phyloP scores from a whole-genome alignment of 306 rosid genomes.

The Glycine soja region DNA sequence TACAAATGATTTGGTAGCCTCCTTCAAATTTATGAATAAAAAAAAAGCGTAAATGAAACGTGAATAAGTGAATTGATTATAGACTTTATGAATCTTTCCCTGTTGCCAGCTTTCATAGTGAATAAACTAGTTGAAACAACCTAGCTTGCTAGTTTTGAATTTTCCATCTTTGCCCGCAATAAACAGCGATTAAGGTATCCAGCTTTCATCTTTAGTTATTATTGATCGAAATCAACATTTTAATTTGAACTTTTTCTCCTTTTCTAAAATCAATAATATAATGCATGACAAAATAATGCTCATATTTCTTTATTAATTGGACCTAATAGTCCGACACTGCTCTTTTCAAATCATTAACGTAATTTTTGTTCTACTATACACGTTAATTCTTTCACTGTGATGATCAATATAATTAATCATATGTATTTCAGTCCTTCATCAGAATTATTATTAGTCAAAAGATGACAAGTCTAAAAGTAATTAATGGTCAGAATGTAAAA shows the following conservation, averaged over 20 bases:
- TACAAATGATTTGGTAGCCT: slow-evolving; percentile 20
- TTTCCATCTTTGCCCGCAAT: slow-evolving; percentile 42
- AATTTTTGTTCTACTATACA: neutral
- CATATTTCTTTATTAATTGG: neutral
- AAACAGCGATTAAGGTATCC: slow-evolving; percentile 9
- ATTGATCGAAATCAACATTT: slow-evolving; percentile 12
- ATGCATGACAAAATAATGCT: neutral
- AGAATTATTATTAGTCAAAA: neutral
- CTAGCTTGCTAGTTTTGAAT: neutral
- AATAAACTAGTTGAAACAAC: neutral
- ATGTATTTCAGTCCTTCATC: neutral
- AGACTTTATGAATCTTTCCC: slow-evolving; percentile 45
- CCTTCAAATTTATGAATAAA: neutral
- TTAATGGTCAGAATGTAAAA: neutral
- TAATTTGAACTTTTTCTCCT: neutral
- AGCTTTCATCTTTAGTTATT: neutral
- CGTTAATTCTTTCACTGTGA: no score
- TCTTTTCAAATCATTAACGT: neutral
- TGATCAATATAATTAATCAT: neutral
- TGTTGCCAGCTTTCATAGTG: slow-evolving; percentile 23
- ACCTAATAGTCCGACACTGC: neutral
- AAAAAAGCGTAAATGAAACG: neutral
- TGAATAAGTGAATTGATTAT: neutral
- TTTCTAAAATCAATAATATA: neutral
- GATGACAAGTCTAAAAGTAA: neutral